Evolutionary conservation across 1,284 basidiomycete species (phyloP), one percentile per base, ranked within the genome.

Genomic region (Ceratobasidium sp.): DNA sequence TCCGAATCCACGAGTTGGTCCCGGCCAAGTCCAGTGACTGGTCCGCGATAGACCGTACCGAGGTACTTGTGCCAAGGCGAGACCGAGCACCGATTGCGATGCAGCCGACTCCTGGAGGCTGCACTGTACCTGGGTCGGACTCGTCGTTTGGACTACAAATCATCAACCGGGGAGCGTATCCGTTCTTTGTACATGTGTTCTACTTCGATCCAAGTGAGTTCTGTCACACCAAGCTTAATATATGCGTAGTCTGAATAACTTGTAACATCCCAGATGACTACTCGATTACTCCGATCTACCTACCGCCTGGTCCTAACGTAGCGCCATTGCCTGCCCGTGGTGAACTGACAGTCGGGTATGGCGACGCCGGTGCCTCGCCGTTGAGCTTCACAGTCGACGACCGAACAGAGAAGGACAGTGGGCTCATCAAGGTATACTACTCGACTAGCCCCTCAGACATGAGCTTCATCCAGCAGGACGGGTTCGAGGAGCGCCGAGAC

Each of bases 171-270:
- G 44, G 26, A 3, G 50, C n/a, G 7, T 44, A 44, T 20, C 10
- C 52, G n/a, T 59, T 56, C 12, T 76, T 44, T 40, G 52, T 76
- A 28, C 67, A 76, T 66, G 52, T 67, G n/a, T 76, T 76, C 26
- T 76, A 76, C 40, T 76, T 76, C 17, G 74, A 76, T 20, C 74
- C 74, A 6, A 66, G 74, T 76, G 42, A 76, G 74, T 59, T 20
- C n/a, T 13, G 6, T 9, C 28, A 48, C 44, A 7, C 3, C n/a
- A 12, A 59, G 10, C 20, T 57, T 42, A 13, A 4, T 66, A 42
- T 46, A 56, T 56, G 38, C 42, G 40, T 40, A 13, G 42, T 48
- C 3, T 64, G 66, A 10, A 76, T 17, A 56, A 7, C 12, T 4
- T 28, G 9, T 2, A 33, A 33, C 33, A 33, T 33, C 5, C 9